Base-by-base conservation (phyloP, 257 asterid species). In the Lycium barbarum region DNA sequence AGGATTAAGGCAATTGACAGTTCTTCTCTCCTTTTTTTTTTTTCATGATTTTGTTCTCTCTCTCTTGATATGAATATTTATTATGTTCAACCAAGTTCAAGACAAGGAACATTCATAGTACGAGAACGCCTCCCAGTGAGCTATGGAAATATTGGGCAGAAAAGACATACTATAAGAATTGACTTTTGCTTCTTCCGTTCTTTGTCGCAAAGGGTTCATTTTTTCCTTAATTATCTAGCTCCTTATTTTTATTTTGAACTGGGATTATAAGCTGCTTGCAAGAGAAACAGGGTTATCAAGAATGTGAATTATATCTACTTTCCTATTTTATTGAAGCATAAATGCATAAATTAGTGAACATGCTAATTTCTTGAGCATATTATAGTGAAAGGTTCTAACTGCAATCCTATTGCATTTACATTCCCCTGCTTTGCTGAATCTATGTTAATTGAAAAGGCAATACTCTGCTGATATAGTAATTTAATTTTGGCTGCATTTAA, bases 391-490 rank as follows among this genome's bases (percentile, higher is more conserved):
- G 59, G 20, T 73, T 47, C 40, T 20, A 38, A 3, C 7, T 3
- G 14, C 81, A 76, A 54, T 22, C 45, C 13, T 11, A n/a, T 76
- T 51, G 33, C 40, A 22, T 47, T 49, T 74, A 2, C n/a, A 49
- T 49, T 74, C 45, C 62, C 62, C 62, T 12, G 61, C 81, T 74
- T 22, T 49, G 81, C 62, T 49, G 81, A 74, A 33, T 76, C 47
- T 51, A 0, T 51, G 82, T 26, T 51, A 14, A n/a, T 22, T 76
- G 5, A 76, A 76, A 76, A 51, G 47, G 5, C 0, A 8, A 22
- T 13, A 51, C 6, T 76, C 61, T 74, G 81, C 47, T 76, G 45
- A 51, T 11, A 12, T 54, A 49, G 13, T 67, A 40, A 38, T 38
- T 38, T 38, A 26, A 45, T 20, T 6, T 73, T 72, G 10, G 80